Base-by-base conservation (phyloP, 1,284 basidiomycete species). In the Phylloporus sp. region DNA sequence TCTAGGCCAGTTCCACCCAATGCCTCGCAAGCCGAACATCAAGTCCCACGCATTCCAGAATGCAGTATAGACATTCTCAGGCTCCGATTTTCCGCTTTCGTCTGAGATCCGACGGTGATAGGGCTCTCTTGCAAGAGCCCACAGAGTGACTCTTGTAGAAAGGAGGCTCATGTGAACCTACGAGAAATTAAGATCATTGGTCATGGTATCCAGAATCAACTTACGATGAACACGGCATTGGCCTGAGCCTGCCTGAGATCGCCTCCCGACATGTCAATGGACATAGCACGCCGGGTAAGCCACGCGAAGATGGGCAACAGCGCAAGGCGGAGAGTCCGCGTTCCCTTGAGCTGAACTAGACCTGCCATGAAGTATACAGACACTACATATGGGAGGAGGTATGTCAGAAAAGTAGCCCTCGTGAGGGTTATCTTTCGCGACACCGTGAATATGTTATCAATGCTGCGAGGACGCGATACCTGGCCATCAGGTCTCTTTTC, bases 11-110 rank as follows among this genome's bases (percentile, higher is more conserved):
- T 74, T 74, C 72, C 40, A 44, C 8, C 40, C 40, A 20, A 44
- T 44, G 8, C 40, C 40, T 44, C 40, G 40, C 18, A 20, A 0
- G 42, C 63, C 74, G 8, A 64, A 13, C 32, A 73, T 56, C 54
- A 73, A 46, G 49, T 76, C 73, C 60, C 62, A 74, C 4, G 71
- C 62, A 15, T 73, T 67, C 73, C 73, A 76, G 12, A 61, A 29
- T 1, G 62, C 68, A 2, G 58, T 47, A 24, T 56, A 56, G 32
- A 68, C 24, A 62, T 39, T 61, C 51, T 57, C 57, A 3, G 6
- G 31, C 37, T 61, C 47, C 3, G 58, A 18, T 11, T 49, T 31
- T 20, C 29, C 12, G 13, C 29, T 26, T 18, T 51, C 32, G 39
- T 24, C 39, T 11, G 22, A 26, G 40, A 24, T 50, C 39, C 26